Evolutionary conservation across 106 monocot species (phyloP).

Genomic region (Dendrobium huoshanense): DNA sequence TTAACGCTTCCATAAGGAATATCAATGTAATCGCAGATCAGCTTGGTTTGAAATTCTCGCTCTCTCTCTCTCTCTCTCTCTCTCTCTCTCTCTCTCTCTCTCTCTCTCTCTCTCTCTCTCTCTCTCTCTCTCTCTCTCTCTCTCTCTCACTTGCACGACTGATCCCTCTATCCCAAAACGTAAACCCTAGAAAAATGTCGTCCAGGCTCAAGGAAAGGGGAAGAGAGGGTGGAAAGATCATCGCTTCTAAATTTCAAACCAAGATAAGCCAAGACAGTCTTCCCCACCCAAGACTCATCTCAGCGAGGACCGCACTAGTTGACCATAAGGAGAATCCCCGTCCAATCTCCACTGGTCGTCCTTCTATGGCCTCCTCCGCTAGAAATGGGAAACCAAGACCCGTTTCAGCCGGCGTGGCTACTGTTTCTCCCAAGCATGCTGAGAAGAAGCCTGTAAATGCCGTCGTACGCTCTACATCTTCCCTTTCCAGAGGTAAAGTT

Average conservation of each 20-base stretch:
- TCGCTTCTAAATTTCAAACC: conserved; percentile 37
- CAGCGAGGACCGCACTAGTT: neutral
- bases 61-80: neutral
- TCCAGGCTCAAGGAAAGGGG: conserved; percentile 68
- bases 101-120: neutral
- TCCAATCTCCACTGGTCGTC: neutral
- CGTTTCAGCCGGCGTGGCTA: conserved; percentile 21
- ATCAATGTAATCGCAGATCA: too few species aligned
- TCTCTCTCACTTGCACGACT: neutral
- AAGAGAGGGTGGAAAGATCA: conserved; percentile 49
- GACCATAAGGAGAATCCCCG: conserved; percentile 19
- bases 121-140: neutral
- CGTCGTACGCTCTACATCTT: conserved; percentile 82
- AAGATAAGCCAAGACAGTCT: conserved; percentile 16
- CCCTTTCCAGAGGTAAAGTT: conserved; percentile 56
- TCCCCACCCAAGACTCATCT: conserved; percentile 2
- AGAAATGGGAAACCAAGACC: conserved; percentile 30
- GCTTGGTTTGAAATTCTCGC: neutral
- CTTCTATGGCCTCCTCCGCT: neutral
- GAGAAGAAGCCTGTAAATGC: conserved; percentile 25
- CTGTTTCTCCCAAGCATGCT: conserved; percentile 8
- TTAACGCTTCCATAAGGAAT: too few species aligned
- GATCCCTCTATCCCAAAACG: conserved; percentile 4
- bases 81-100: neutral
- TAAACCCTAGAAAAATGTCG: conserved; percentile 28